Conservation (phyloP, 805 yeast genomes). For the Dipodascopsis tothii region DNA sequence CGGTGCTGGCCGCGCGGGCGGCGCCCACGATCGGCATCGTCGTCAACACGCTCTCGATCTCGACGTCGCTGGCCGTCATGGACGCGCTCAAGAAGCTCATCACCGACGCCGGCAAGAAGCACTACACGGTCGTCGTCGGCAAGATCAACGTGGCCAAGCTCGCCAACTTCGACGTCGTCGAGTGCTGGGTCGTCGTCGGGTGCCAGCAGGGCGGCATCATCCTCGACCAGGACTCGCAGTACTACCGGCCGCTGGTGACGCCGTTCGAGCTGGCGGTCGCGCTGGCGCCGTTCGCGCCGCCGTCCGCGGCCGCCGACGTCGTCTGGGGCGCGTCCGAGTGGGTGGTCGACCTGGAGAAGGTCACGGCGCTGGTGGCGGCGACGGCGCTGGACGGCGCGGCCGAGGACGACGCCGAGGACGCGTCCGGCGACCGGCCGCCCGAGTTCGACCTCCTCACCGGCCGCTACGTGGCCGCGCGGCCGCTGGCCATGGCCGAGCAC, state of each 20-base stretch:
- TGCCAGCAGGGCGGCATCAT: slow-evolving; percentile 92
- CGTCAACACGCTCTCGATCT: slow-evolving; percentile 79
- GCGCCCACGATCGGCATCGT: slow-evolving; percentile 89
- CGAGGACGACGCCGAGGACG: slow-evolving; percentile 33
- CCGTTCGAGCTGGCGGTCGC: slow-evolving; percentile 88
- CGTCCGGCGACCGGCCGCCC: slow-evolving; percentile 50
- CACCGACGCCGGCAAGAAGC: slow-evolving; percentile 74
- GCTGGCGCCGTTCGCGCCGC: too few relatives aligned
- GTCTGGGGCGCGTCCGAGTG: slow-evolving; percentile 85
- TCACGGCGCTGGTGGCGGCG: slow-evolving; percentile 34
- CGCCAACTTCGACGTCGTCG: slow-evolving; percentile 92
- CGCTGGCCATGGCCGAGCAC: slow-evolving; percentile 37
- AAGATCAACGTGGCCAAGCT: slow-evolving; percentile 95
- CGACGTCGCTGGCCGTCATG: slow-evolving; percentile 63
- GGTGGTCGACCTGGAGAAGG: slow-evolving; percentile 70
- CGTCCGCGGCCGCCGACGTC: slow-evolving; percentile 52
- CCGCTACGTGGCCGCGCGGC: slow-evolving; percentile 59
- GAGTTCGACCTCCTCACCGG: slow-evolving; percentile 88
- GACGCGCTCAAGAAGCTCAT: slow-evolving; percentile 55
- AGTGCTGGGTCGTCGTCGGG: slow-evolving; percentile 89
- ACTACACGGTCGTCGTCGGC: slow-evolving; percentile 91
- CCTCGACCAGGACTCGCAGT: slow-evolving; percentile 69
- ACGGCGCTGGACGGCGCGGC: slow-evolving; percentile 24
- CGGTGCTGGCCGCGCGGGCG: slow-evolving; percentile 80
- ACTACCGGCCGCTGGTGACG: slow-evolving; percentile 83